Conservation (phyloP, 805 yeast genomes). For the Cyberlindnera amylophila region DNA sequence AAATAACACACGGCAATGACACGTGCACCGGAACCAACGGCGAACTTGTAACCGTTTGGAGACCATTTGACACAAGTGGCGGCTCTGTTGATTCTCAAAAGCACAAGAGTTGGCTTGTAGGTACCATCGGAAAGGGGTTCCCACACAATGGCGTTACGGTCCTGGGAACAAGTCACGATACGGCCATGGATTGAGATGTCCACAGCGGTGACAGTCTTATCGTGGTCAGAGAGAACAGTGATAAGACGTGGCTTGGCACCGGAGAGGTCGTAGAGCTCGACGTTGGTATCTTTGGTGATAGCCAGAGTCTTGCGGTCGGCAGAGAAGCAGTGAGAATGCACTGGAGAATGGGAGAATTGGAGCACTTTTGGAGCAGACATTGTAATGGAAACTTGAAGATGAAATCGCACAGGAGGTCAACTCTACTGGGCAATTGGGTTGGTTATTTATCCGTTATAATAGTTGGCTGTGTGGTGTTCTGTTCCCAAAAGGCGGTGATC, state of each 20-base stretch:
- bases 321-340: constrained; percentile 88
- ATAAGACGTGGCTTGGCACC: constrained; percentile 55
- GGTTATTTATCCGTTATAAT: neutral
- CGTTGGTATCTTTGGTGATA: constrained; percentile 72
- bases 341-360: constrained; percentile 77
- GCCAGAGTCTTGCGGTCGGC: constrained; percentile 66
- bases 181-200: constrained; percentile 86
- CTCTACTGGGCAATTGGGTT: constrained; percentile 21
- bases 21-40: constrained; percentile 95
- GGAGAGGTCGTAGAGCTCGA: constrained; percentile 66
- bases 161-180: constrained; percentile 96
- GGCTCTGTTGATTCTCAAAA: constrained; percentile 89
- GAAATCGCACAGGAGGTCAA: constrained; percentile 21
- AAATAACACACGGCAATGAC: constrained; percentile 94
- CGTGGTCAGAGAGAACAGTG: constrained; percentile 76
- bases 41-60: constrained; percentile 91
- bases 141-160: constrained; percentile 97
- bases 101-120: constrained; percentile 85
- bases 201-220: constrained; percentile 89
- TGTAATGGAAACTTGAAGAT: neutral
- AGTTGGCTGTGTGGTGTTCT: too few relatives aligned
- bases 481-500: neutral
- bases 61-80: constrained; percentile 96
- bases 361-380: constrained; percentile 34
- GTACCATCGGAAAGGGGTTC: constrained; percentile 59